These are phyloP conservation scores for Pleurozium schreberi DNA, from an alignment of 225 moss, liverwort and hornwort species.

Conservation along the genomic window DNA sequence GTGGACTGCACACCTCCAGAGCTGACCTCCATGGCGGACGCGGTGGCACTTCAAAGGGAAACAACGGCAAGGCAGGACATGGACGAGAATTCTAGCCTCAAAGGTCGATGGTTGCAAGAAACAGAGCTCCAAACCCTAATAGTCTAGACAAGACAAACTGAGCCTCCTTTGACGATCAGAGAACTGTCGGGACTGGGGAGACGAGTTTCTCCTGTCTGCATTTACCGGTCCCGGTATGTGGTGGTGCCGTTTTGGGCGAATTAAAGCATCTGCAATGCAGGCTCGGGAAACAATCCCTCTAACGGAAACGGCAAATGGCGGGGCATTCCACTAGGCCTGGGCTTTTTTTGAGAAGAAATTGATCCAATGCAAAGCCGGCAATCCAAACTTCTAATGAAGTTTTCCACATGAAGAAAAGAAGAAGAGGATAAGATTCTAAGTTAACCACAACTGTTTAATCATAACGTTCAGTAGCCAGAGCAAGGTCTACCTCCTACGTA, in stretches of 20 bases:
- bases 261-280: too few relatives aligned
- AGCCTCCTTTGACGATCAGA: background rate
- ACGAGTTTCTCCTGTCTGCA: background rate
- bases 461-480: too few relatives aligned
- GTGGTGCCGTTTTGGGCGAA: background rate
- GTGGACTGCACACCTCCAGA: constrained; percentile 52
- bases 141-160: background rate
- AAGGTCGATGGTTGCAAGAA: background rate
- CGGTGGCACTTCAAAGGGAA: background rate
- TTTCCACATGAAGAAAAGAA: too few relatives aligned
- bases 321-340: too few relatives aligned
- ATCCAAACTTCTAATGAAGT: too few relatives aligned
- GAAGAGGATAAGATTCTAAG: too few relatives aligned
- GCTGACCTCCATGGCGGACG: constrained; percentile 58
- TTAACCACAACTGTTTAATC: too few relatives aligned
- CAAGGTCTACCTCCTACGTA: too few relatives aligned
- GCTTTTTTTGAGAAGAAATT: too few relatives aligned
- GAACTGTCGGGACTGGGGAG: background rate
- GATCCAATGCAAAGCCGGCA: too few relatives aligned
- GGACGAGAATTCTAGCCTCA: background rate
- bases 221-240: background rate
- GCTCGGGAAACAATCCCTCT: too few relatives aligned
- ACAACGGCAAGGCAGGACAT: background rate
- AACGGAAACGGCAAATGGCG: too few relatives aligned
- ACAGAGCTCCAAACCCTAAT: constrained; percentile 12